Base-by-base conservation (phyloP, 2,329 filamentous ascomycete genomes). In the Xylariomycetidae sp. region DNA sequence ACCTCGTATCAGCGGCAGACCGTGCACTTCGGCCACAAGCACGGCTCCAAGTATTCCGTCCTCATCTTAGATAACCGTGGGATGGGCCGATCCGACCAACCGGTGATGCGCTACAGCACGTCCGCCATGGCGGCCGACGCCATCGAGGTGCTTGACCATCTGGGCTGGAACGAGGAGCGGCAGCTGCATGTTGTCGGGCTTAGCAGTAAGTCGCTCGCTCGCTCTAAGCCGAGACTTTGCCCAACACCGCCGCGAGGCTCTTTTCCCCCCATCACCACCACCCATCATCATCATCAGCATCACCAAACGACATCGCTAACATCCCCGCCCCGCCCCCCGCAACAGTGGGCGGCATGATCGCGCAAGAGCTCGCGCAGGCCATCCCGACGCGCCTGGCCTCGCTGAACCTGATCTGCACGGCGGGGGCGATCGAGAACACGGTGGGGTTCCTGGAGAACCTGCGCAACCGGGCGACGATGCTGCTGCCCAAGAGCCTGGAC, bases 51-150 rank as follows among this genome's bases (percentile, higher is more conserved):
- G 44, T 93, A 88, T 63, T 81, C 82, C 0, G 80, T 79, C 35
- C 71, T 95, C 6, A 62, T 92, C 35, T 67, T 87, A 44, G 87
- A 94, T 64, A 94, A 94, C 61, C 77, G 87, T 46, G 87, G 88
- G 42, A 82, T 93, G 53, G 88, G 88, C 35, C 72, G 72, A 40
- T 87, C 81, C 30, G 83, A 85, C 61, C 87, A 84, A 57, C 88
- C 87, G 1, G 54, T 83, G 15, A 68, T 72, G 49, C 76, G 85
- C 25, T 94, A 94, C 65, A 82, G 82, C 19, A 92, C 87, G 3
- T 80, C 74, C 24, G 82, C 85, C 48, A 93, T 95, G 87, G 88
- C 88, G 15, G 74, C 69, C 39, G 88, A 95, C 60, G 59, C 75
- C 16, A 53, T 89, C 43, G 85, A 92, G 49, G 64, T 92, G 13